phyloP scores from a whole-genome alignment of 2,329 filamentous ascomycete genomes.

The Thelonectria olida region DNA sequence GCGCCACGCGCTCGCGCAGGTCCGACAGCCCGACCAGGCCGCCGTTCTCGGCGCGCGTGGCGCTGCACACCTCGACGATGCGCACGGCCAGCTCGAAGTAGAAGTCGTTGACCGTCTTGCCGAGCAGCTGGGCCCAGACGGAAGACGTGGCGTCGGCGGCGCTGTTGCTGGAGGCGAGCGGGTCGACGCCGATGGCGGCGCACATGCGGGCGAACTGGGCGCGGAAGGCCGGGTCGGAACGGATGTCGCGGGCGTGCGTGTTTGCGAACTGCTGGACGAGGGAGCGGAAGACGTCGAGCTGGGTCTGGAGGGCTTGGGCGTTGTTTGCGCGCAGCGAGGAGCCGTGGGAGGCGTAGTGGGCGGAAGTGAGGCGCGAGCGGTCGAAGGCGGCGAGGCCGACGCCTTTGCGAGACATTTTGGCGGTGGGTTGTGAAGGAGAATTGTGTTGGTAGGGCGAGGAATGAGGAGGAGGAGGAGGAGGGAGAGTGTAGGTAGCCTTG shows the following conservation, averaged over 20 bases:
- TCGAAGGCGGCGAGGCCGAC: constrained; percentile 93
- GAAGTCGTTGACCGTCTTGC: constrained; percentile 94
- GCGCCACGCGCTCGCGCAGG: constrained; percentile 78
- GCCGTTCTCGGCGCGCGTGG: constrained; percentile 89
- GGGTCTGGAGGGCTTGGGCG: constrained; percentile 85
- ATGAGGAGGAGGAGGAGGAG: neutral
- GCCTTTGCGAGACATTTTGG: constrained; percentile 76
- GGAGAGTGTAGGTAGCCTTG: neutral
- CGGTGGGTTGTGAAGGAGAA: neutral
- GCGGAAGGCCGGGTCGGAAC: constrained; percentile 92
- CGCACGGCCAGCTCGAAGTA: constrained; percentile 98
- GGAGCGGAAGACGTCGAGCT: constrained; percentile 95
- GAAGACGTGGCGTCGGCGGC: constrained; percentile 64
- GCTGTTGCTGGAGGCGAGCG: constrained; percentile 71
- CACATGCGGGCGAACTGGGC: constrained; percentile 99
- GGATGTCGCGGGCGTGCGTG: constrained; percentile 95
- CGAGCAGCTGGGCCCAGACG: constrained; percentile 93
- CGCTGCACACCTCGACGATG: constrained; percentile 90
- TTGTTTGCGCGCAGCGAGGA: constrained; percentile 86
- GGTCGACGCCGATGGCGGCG: constrained; percentile 94
- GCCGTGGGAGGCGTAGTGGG: constrained; percentile 92
- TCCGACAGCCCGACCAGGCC: constrained; percentile 88
- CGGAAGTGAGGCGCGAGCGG: constrained; percentile 82
- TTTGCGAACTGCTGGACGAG: constrained; percentile 94
- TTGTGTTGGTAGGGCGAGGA: neutral